Evolutionary conservation across 73 alveolate species (phyloP).

Genomic region (Stentor roeselii): DNA sequence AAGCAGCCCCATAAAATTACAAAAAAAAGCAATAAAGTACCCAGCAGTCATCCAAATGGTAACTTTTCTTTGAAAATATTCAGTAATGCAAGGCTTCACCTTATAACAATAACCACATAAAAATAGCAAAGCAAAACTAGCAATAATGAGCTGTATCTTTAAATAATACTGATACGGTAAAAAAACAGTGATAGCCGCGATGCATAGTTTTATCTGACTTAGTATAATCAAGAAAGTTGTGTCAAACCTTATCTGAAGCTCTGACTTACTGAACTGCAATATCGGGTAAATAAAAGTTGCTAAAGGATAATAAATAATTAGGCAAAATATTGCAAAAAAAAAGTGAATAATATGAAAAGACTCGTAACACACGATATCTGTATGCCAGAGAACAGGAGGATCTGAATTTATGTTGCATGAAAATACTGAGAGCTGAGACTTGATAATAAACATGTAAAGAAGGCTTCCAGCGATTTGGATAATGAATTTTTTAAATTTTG

Average conservation of each 20-base stretch:
- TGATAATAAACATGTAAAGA: not conserved
- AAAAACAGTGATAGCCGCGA: slow-evolving; percentile 8
- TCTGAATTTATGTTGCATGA: not conserved
- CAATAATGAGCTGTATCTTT: not conserved
- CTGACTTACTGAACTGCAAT: not conserved
- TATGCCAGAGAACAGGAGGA: not conserved
- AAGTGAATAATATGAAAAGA: not conserved
- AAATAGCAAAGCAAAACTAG: not conserved
- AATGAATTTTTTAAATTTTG: not conserved
- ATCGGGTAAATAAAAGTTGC: slow-evolving; percentile 28
- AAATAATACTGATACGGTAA: slow-evolving; percentile 14
- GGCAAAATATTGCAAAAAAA: not conserved
- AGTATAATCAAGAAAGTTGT: slow-evolving; percentile 2
- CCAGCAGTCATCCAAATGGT: not conserved
- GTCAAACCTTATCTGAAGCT: not conserved
- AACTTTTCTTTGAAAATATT: too few species aligned
- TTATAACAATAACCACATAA: too few species aligned
- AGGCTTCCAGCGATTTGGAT: not conserved
- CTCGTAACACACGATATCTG: not conserved
- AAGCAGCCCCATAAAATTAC: not conserved
- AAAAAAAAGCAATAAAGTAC: not conserved
- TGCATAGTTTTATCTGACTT: slow-evolving; percentile 12
- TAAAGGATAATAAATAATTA: slow-evolving; percentile 17
- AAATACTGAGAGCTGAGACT: not conserved
- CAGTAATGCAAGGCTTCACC: not conserved